Base-by-base conservation (phyloP, 257 asterid genomes). In the Osmanthus fragrans region DNA sequence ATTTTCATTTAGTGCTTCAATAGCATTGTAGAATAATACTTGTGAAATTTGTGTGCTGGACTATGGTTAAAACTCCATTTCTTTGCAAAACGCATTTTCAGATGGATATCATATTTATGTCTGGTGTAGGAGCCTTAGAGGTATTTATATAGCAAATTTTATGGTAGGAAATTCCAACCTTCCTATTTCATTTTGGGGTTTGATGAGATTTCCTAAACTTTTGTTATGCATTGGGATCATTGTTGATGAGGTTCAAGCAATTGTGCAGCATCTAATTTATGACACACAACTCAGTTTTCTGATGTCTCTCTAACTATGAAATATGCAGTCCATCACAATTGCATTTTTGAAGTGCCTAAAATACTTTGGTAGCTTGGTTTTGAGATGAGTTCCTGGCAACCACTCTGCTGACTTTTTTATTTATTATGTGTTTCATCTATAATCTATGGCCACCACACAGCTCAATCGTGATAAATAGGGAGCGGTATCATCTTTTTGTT, bases 101-200 rank as follows among this genome's bases (percentile, higher is more conserved):
- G 77, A 69, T 65, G 76, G 70, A 80, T 70, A 6, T 69, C 63
- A 51, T 51, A 51, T 18, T 3, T 16, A 51, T 51, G 16, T 51
- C n/a, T 51, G 60, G 60, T 51, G 60, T 15, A 51, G 7, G 23
- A 51, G 60, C 60, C 60, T 51, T 16, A 15, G 6, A 51, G 60
- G 1, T 51, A 18, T 51, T 4, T 18, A 42, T 42, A 12, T 12
- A 42, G 51, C 51, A 42, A 12, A 42, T 42, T 42, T 3, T 42
- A 51, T 51, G 63, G 21, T 51, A 15, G 60, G 60, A 23, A 47
- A 47, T 47, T 15, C 56, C 18, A 0, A 33, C 49, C 49, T 40
- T 40, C 49, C 49, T 40, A 40, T 40, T 40, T 7, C 49, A 40
- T 40, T 40, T 40, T 40, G 49, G 49, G 49, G 49, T 40, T 25